Conservation (phyloP, 257 asterid genomes). For the Mentha longifolia region DNA sequence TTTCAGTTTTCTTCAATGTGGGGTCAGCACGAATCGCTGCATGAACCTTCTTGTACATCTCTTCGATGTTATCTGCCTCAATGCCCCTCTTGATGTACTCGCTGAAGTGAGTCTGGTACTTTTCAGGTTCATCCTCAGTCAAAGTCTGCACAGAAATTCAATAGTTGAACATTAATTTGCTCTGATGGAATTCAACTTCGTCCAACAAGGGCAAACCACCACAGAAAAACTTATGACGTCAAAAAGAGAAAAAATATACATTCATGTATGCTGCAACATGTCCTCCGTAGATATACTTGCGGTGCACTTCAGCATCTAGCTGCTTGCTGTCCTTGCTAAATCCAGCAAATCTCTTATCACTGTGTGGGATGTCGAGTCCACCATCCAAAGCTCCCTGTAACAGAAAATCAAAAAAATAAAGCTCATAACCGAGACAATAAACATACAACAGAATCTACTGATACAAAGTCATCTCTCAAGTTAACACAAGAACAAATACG, state of each 20-base stretch:
- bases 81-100: constrained; percentile 58
- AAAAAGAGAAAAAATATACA: constrained; percentile 31
- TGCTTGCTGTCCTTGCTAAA: constrained; percentile 66
- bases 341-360: constrained; percentile 89
- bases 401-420: constrained; percentile 1
- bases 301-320: constrained; percentile 43
- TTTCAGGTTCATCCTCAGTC: constrained; percentile 82
- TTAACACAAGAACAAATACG: not conserved
- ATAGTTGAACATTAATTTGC: not conserved
- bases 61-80: constrained; percentile 70
- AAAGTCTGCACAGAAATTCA: constrained; percentile 42
- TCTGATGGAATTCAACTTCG: not conserved
- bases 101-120: constrained; percentile 68
- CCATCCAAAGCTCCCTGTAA: constrained; percentile 80
- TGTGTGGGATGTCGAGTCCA: constrained; percentile 84
- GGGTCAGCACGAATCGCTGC: constrained; percentile 80
- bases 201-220: not conserved
- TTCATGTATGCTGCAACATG: constrained; percentile 54
- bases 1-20: constrained; percentile 52
- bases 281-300: constrained; percentile 48
- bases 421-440: not conserved
- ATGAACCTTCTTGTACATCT: constrained; percentile 76
- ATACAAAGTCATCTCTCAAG: not conserved
- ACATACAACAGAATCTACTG: constrained; percentile 3
- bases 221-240: not conserved